Evolutionary conservation across 1,284 basidiomycete genomes (phyloP).

Genomic region (Wolfiporia cocos): DNA sequence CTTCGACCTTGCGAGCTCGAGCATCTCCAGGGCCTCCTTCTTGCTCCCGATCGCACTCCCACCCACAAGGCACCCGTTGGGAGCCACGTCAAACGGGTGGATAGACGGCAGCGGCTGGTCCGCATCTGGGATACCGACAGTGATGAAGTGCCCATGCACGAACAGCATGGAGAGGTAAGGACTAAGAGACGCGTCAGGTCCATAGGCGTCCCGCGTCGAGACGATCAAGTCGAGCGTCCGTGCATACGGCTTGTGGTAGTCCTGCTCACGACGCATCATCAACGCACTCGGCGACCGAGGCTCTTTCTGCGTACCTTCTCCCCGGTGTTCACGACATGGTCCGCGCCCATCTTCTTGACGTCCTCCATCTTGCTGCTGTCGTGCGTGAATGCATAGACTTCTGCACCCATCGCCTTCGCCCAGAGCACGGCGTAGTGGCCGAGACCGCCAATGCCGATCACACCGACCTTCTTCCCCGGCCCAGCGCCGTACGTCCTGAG

Average conservation of each 20-base stretch:
- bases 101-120: conserved; percentile 34
- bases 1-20: conserved; percentile 52
- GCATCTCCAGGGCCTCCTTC: conserved; percentile 57
- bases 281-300: background rate
- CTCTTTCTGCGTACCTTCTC: conserved; percentile 8
- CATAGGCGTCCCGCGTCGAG: conserved; percentile 35
- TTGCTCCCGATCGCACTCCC: conserved; percentile 57
- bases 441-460: conserved; percentile 62
- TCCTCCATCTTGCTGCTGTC: conserved; percentile 56
- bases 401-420: conserved; percentile 30
- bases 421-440: conserved; percentile 25
- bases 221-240: conserved; percentile 58
- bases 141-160: conserved; percentile 49
- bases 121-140: conserved; percentile 44
- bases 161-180: conserved; percentile 41
- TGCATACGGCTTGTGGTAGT: conserved; percentile 38
- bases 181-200: conserved; percentile 18
- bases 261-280: conserved; percentile 12
- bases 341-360: conserved; percentile 57
- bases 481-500: conserved; percentile 55
- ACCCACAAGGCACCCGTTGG: conserved; percentile 33
- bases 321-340: conserved; percentile 40
- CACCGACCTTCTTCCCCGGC: conserved; percentile 60
- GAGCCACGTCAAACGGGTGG: conserved; percentile 29
- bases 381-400: conserved; percentile 64